phyloP scores from a whole-genome alignment of 2,329 filamentous ascomycete species.

The Beauveria asiatica region DNA sequence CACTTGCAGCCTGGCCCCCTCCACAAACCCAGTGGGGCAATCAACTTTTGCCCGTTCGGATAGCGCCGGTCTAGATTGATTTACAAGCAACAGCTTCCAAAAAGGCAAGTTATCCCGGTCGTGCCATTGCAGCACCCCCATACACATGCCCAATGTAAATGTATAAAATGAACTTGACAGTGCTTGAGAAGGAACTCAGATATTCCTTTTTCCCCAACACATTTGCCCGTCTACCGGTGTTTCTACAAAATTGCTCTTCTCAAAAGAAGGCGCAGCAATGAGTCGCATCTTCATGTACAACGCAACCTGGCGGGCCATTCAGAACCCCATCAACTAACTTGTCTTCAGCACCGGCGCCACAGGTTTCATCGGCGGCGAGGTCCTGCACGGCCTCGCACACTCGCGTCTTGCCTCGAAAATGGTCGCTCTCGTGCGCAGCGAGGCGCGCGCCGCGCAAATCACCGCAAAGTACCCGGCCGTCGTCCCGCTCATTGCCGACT shows the following conservation, averaged over 20 bases:
- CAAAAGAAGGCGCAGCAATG: background rate
- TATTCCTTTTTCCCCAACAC: too few species aligned
- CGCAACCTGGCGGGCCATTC: background rate
- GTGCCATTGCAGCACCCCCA: background rate
- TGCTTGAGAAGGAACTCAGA: background rate
- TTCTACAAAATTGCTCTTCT: background rate
- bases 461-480: slow-evolving; percentile 6
- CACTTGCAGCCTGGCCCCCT: too few species aligned
- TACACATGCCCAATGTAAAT: background rate
- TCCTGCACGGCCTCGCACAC: slow-evolving; percentile 11
- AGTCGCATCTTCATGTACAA: slow-evolving; percentile 1
- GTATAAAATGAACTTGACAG: background rate
- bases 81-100: background rate
- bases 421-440: slow-evolving; percentile 13
- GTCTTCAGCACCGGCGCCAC: slow-evolving; percentile 14
- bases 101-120: background rate
- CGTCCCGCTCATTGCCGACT: slow-evolving; percentile 29
- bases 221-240: background rate
- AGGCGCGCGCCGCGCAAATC: slow-evolving; percentile 14
- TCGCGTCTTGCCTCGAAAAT: slow-evolving; percentile 14
- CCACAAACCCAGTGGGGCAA: background rate
- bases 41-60: background rate
- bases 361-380: slow-evolving; percentile 18
- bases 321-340: background rate
- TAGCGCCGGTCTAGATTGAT: background rate